Conservation (phyloP, 176 grass and related monocot genomes). For the Neostapfia colusana region DNA sequence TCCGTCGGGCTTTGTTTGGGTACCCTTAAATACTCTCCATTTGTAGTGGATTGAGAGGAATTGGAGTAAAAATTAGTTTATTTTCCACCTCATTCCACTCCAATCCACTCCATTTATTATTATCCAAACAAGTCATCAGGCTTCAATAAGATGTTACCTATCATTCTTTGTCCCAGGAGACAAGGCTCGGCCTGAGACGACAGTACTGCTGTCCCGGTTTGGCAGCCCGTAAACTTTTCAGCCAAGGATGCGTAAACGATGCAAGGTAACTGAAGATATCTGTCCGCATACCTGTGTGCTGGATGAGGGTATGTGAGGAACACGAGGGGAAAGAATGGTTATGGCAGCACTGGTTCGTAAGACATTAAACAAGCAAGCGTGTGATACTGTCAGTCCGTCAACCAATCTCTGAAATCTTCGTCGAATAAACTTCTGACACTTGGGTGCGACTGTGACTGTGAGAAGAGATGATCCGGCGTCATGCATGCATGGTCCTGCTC, state of each 20-base stretch:
- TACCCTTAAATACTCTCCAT: no score
- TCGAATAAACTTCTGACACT: neutral
- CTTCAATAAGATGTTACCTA: neutral
- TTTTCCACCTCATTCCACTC: no score
- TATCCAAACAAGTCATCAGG: no score
- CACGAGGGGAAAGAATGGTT: neutral
- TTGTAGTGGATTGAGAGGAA: no score
- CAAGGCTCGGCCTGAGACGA: neutral
- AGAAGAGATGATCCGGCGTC: neutral
- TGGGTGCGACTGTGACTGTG: neutral
- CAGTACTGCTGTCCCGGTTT: neutral
- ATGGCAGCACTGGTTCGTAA: neutral
- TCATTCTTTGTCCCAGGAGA: neutral
- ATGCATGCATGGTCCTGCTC: neutral
- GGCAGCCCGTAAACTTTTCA: slow-evolving; percentile 12
- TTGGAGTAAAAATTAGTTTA: no score
- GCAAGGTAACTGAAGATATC: neutral
- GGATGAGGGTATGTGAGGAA: neutral
- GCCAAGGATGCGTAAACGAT: neutral
- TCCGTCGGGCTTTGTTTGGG: no score
- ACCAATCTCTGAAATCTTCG: neutral
- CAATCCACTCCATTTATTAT: no score
- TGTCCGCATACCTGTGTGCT: neutral
- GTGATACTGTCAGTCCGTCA: neutral
- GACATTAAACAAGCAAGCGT: neutral